phyloP scores from a whole-genome alignment of 2,329 filamentous ascomycete species.

The Fusarium sacchari region DNA sequence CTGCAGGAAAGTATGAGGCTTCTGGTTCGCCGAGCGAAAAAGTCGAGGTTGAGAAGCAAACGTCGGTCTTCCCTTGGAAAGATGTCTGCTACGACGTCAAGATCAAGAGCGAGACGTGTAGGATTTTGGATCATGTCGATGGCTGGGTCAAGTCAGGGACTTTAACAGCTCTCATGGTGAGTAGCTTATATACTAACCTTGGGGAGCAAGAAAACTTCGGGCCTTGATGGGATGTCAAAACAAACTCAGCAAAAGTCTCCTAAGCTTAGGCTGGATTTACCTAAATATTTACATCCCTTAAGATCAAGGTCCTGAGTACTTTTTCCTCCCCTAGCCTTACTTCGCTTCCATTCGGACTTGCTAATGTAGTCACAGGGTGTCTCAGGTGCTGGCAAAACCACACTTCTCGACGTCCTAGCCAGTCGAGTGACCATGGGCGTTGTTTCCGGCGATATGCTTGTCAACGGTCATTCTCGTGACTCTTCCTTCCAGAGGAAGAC shows the following conservation, averaged over 20 bases:
- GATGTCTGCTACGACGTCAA: constrained; percentile 78
- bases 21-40: not conserved
- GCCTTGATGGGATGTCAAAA: too few relatives aligned
- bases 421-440: constrained; percentile 86
- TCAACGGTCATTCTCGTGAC: constrained; percentile 71
- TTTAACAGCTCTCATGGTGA: constrained; percentile 74
- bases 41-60: constrained; percentile 19
- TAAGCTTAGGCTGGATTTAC: too few relatives aligned
- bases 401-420: constrained; percentile 82
- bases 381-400: constrained; percentile 88
- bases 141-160: constrained; percentile 80
- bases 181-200: not conserved
- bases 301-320: too few relatives aligned
- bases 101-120: constrained; percentile 69
- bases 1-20: not conserved
- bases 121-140: constrained; percentile 74
- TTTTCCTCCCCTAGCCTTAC: not conserved
- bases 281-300: too few relatives aligned
- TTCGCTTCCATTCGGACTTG: too few relatives aligned
- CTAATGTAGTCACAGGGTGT: constrained; percentile 53
- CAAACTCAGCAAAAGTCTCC: too few relatives aligned
- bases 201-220: too few relatives aligned
- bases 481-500: constrained; percentile 86
- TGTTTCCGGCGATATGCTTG: constrained; percentile 81
- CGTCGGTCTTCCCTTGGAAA: constrained; percentile 71